Percentiles rank a stretch among this genome's conserved stretches.
These are phyloP conservation scores for Clonostachys chloroleuca DNA, from an alignment of 2,329 filamentous ascomycete species.

Conservation along the genomic window DNA sequence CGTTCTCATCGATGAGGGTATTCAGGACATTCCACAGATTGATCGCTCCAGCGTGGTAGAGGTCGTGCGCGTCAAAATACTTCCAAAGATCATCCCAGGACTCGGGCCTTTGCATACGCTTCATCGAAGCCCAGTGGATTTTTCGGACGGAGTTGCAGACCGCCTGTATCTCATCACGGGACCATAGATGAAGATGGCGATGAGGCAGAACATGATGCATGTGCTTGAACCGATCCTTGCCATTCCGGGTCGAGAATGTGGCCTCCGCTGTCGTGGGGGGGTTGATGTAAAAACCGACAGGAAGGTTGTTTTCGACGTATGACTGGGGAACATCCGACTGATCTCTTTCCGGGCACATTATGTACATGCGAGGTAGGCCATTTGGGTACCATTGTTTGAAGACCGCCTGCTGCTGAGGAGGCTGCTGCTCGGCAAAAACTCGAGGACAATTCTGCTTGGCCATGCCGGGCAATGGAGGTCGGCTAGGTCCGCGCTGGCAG, in stretches of 20 bases:
- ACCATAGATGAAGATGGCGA: slow-evolving; percentile 29
- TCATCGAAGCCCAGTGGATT: slow-evolving; percentile 26
- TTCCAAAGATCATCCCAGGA: slow-evolving; percentile 36
- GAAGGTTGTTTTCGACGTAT: slow-evolving; percentile 28
- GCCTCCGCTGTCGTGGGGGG: slow-evolving; percentile 20
- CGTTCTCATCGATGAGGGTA: slow-evolving; percentile 33
- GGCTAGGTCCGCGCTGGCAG: too few relatives aligned
- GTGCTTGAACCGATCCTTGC: slow-evolving; percentile 17
- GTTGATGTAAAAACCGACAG: slow-evolving; percentile 28
- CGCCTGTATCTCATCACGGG: slow-evolving; percentile 27
- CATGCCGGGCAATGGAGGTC: too few relatives aligned
- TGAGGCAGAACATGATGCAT: slow-evolving; percentile 17
- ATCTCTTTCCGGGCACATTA: slow-evolving; percentile 18
- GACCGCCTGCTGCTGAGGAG: slow-evolving; percentile 11
- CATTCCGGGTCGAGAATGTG: slow-evolving; percentile 31
- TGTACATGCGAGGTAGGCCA: slow-evolving; percentile 26
- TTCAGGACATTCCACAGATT: slow-evolving; percentile 44
- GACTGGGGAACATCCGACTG: slow-evolving; percentile 13
- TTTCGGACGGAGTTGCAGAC: slow-evolving; percentile 31
- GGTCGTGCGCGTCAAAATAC: slow-evolving; percentile 42
- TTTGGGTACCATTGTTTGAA: slow-evolving; percentile 26
- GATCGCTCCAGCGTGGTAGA: slow-evolving; percentile 39
- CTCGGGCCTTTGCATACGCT: slow-evolving; percentile 18
- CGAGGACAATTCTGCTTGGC: background rate
- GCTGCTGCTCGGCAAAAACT: slow-evolving; percentile 2